Conservation (phyloP, 768 basidiomycete species). For the Agaricus sinodeliciosus region DNA sequence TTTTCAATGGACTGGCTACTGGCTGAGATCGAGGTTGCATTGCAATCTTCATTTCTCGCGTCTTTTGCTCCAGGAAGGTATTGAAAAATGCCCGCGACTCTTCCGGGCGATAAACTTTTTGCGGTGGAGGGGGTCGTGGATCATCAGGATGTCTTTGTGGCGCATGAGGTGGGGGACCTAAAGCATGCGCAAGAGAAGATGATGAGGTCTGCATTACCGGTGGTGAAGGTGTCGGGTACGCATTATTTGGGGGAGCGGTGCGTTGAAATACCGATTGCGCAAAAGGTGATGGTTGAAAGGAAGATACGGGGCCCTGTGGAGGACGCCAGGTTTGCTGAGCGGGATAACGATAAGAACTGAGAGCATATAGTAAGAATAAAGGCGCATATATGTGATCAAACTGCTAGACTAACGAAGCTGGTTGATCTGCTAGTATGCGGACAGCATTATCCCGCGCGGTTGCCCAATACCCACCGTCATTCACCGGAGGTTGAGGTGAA, state of each 20-base stretch:
- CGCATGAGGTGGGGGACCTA: constrained; percentile 31
- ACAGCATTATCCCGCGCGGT: constrained; percentile 53
- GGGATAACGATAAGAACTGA: constrained; percentile 26
- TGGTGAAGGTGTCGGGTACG: constrained; percentile 70
- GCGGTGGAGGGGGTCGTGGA: constrained; percentile 13
- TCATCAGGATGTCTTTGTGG: constrained; percentile 11
- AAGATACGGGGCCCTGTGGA: constrained; percentile 35
- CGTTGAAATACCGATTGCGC: constrained; percentile 63
- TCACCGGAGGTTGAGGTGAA: constrained; percentile 33
- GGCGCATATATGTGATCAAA: constrained; percentile 17
- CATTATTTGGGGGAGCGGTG: constrained; percentile 42
- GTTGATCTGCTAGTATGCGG: constrained; percentile 50
- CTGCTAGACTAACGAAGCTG: constrained; percentile 35
- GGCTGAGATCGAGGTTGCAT: constrained; percentile 16
- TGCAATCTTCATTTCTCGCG: constrained; percentile 31
- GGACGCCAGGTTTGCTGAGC: constrained; percentile 33
- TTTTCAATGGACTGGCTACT: constrained; percentile 14
- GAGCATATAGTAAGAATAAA: constrained; percentile 13
- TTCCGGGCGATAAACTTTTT: constrained; percentile 38
- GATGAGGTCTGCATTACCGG: constrained; percentile 59
- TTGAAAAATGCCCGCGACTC: constrained; percentile 65
- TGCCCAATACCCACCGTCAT: constrained; percentile 60
- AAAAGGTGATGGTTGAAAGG: constrained; percentile 49
- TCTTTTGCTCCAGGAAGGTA: constrained; percentile 54
- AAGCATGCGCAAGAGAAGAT: constrained; percentile 70